Evolutionary conservation across 208 protist genomes (phyloP), one percentile per base, ranked within the genome.

Genomic region (Acanthamoeba divionensis): DNA sequence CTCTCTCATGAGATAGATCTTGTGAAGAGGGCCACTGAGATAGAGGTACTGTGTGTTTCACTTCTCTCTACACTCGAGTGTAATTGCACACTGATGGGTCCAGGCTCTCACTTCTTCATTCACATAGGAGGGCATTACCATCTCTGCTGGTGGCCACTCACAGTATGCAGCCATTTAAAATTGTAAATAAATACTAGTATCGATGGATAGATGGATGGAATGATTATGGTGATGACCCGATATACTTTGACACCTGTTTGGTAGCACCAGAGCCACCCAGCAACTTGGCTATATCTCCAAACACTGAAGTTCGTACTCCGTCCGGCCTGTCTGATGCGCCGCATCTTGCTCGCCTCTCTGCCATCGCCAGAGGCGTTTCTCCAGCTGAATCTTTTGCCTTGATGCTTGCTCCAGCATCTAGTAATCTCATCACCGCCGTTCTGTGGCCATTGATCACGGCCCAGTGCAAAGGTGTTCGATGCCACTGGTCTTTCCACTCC

Each of bases 201-300:
- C n/a, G n/a, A n/a, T n/a, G n/a, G n/a, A n/a, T n/a, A n/a, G n/a
- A n/a, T n/a, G n/a, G n/a, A n/a, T n/a, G n/a, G n/a, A n/a, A n/a
- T n/a, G n/a, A n/a, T n/a, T 57, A n/a, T 57, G 52, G 52, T 57
- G 18, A 15, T 57, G 15, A n/a, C 52, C n/a, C 18, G n/a, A 36
- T 7, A 36, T 86, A 86, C 31, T 15, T 12, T 9, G 77, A 41
- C 8, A 86, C 77, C 1, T 44, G 47, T 18, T 86, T 86, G 54
- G 77, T 86, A 2, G 77, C 8, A 18, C 77, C 77, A 33, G 77
- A 86, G 26, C 77, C 77, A 21, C 77, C 77, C 77, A 86, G 41
- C 47, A 86, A 55, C 77, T 86, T 86, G 18, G 77, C 77, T 31
- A 86, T 86, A 55, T 86, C 77, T 31, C 77, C 77, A 45, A 86